Conservation (phyloP, 257 asterid species). For the Rubia yunnanensis region DNA sequence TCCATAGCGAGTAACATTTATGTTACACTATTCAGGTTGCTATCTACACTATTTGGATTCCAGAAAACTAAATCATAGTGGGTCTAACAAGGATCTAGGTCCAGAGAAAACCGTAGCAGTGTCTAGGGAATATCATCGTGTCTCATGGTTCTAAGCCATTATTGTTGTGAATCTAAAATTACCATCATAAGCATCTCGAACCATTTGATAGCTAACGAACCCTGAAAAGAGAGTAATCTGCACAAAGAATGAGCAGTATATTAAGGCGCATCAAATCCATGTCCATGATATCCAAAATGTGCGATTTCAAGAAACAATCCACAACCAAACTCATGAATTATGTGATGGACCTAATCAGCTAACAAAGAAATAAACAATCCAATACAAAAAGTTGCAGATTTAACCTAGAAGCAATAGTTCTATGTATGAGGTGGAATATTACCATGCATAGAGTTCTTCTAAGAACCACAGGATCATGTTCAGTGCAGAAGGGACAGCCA, state of each 20-base stretch:
- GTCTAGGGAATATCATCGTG: neutral
- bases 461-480: neutral
- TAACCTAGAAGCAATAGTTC: neutral
- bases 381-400: neutral
- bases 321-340: neutral
- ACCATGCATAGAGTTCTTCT: neutral
- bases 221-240: constrained; percentile 96
- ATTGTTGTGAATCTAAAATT: constrained; percentile 17
- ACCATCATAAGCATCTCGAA: constrained; percentile 97
- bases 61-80: neutral
- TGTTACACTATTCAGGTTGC: neutral
- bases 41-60: neutral
- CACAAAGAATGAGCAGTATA: constrained; percentile 12
- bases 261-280: constrained; percentile 15
- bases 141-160: neutral
- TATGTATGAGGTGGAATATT: neutral
- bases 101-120: neutral
- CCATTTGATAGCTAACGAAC: constrained; percentile 97
- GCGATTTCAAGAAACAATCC: neutral
- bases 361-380: neutral
- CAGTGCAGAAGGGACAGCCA: neutral
- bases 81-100: neutral
- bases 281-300: neutral
- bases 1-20: neutral
- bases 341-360: constrained; percentile 1